Base-by-base conservation (phyloP, 2,329 filamentous ascomycete genomes). In the Fusarium brachygibbosum region DNA sequence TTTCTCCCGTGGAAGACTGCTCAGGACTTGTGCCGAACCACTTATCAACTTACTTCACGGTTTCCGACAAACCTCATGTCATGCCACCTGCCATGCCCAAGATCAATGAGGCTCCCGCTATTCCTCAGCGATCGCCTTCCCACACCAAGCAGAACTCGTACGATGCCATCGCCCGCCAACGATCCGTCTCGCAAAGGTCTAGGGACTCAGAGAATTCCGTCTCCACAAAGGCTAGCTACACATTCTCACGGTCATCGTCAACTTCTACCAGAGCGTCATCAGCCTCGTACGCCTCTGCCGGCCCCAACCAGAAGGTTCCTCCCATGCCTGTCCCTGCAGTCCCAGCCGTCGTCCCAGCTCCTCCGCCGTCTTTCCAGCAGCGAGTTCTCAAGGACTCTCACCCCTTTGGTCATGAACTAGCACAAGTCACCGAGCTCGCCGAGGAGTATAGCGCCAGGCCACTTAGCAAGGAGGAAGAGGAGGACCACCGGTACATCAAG, bases 371-470 rank as follows among this genome's bases (percentile, higher is more conserved):
- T 70, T 78, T 74, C 76, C 79, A 80, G 57, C 82, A 83, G 29
- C 72, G 63, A 25, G 46, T 63, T 45, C 50, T 65, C 69, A 79
- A 81, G 76, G 79, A 83, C 29, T 73, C 80, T 45, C 88, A 96
- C 78, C 95, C 95, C 0, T 98, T 98, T 75, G 93, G 93, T 54
- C 90, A 91, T 51, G 96, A 99, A 80, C 84, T 98, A 54, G 93
- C 93, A 58, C 92, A 98, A 80, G 93, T 98, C 25, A 93, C 94
- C 54, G 96, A 98, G 80, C 87, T 98, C 17, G 95, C 91, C 0
- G 96, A 98, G 81, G 94, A 98, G 79, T 95, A 93, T 72, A 89
- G 89, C 41, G 85, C 89, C 31, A 85, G 86, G 67, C 85, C 88
- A 37, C 85, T 66, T 81, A 77, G 87, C 63, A 85, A 86, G n/a